Evolutionary conservation across 2,329 filamentous ascomycete genomes (phyloP), one percentile per base, ranked within the genome.

Genomic region (Pseudofabraea citricarpa): DNA sequence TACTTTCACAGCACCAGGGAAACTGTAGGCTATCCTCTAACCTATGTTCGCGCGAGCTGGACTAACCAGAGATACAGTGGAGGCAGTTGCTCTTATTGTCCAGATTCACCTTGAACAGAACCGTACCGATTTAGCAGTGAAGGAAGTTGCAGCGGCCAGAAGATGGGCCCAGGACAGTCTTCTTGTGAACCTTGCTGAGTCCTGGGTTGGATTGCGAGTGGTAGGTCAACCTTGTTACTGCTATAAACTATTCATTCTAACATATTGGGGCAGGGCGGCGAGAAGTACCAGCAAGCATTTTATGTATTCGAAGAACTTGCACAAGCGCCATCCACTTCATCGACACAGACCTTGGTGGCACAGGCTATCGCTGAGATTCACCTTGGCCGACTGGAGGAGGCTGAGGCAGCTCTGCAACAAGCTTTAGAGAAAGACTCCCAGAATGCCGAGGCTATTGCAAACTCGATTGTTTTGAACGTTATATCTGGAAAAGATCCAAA

Each of bases 241-340:
- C n/a, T n/a, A n/a, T n/a, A n/a, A n/a, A n/a, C n/a, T n/a, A n/a
- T n/a, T n/a, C n/a, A n/a, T n/a, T n/a, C 23, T 26, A n/a, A n/a
- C n/a, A n/a, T n/a, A n/a, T n/a, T n/a, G n/a, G n/a, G 18, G 19
- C 48, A 95, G 85, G 91, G 91, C 60, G 90, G 90, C 54, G 90
- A 95, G 56, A 93, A 89, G 64, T 97, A 97, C 68, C 93, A 97
- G 61, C 87, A 93, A 61, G 85, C 91, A 15, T 97, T 95, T 68
- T 97, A 98, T 73, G 91, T 97, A 48, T 97, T 89, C 60, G 91
- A 97, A 68, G 93, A 98, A 67, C 79, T 97, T 38, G 91, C 93
- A 4, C 88, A 95, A 61, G 84, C 87, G 21, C 85, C 90, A 2
- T 82, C 87, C 23, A 90, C 87, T 15, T 83, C 88, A 38, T 87